A percentile compares a stretch with the other conserved stretches of the same genome.
phyloP scores from a whole-genome alignment of 495 filamentous ascomycete species.

The Penicillium odoratum region DNA sequence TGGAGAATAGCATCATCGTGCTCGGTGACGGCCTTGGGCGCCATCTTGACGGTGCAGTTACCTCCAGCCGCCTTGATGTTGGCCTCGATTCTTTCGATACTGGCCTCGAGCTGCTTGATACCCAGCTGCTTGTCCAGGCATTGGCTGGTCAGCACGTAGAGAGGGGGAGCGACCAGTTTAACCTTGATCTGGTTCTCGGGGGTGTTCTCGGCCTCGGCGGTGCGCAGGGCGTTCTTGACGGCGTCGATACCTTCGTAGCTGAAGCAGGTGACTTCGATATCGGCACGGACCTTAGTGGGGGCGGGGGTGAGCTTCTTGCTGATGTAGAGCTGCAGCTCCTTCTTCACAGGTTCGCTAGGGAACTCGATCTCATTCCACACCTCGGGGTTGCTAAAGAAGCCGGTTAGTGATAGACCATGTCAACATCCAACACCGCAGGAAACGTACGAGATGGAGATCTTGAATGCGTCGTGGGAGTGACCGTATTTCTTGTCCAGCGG shows the following conservation, averaged over 20 bases:
- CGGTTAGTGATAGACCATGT: constrained; percentile 5
- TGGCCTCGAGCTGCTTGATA: constrained; percentile 78
- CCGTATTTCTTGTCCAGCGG: constrained; percentile 97
- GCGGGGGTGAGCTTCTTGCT: constrained; percentile 94
- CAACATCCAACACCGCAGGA: not conserved
- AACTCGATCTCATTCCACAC: constrained; percentile 93
- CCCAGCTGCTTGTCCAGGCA: constrained; percentile 90
- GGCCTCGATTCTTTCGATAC: constrained; percentile 77
- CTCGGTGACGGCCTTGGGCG: constrained; percentile 97
- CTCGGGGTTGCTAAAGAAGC: constrained; percentile 72
- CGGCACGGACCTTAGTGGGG: constrained; percentile 95
- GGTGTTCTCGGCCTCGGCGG: constrained; percentile 86
- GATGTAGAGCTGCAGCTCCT: constrained; percentile 90
- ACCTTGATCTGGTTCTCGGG: constrained; percentile 92
- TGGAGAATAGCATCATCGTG: constrained; percentile 95
- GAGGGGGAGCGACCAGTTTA: constrained; percentile 89
- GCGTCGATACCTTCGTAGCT: constrained; percentile 98
- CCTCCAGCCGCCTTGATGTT: constrained; percentile 76
- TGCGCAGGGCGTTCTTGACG: constrained; percentile 85
- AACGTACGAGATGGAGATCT: constrained; percentile 92
- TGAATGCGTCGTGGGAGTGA: constrained; percentile 96
- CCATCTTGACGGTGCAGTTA: constrained; percentile 87
- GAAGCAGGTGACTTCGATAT: constrained; percentile 98
- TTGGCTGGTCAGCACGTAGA: constrained; percentile 91
- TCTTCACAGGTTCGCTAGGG: constrained; percentile 78